phyloP scores from a whole-genome alignment of 345 rosid species.

The Microthlaspi erraticum region DNA sequence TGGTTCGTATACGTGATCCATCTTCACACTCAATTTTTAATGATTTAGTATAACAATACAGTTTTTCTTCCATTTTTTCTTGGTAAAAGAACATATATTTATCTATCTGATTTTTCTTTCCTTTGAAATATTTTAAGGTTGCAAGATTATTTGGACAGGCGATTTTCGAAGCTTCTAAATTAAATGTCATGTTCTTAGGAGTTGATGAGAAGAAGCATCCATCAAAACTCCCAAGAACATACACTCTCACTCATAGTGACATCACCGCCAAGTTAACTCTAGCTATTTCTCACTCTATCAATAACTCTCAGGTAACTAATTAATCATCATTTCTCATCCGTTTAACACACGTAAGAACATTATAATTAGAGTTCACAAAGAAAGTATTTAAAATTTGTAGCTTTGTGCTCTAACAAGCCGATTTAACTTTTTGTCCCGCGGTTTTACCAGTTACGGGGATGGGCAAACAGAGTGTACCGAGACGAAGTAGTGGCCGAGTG shows the following conservation, averaged over 20 bases:
- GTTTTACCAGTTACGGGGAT: slow-evolving; percentile 75
- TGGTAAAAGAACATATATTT: too few species aligned
- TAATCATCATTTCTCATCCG: not conserved
- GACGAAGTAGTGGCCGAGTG: slow-evolving; percentile 98
- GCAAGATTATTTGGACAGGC: slow-evolving; percentile 93
- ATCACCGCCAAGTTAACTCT: slow-evolving; percentile 77
- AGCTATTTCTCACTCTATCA: slow-evolving; percentile 83
- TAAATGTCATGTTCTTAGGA: slow-evolving; percentile 80
- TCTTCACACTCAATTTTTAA: too few species aligned
- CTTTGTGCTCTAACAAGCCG: not conserved
- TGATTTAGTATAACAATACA: too few species aligned
- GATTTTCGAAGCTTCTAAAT: slow-evolving; percentile 83
- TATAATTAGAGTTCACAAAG: not conserved
- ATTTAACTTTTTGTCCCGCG: not conserved
- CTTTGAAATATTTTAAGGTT: slow-evolving; percentile 47
- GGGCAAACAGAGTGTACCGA: slow-evolving; percentile 79
- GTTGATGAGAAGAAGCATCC: slow-evolving; percentile 91
- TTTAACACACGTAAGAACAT: not conserved
- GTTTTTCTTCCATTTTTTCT: too few species aligned
- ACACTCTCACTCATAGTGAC: slow-evolving; percentile 91
- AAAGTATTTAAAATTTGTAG: too few species aligned
- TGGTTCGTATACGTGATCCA: too few species aligned
- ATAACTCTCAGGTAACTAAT: slow-evolving; percentile 74
- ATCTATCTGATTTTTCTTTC: not conserved
- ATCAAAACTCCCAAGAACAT: slow-evolving; percentile 85